phyloP scores from a whole-genome alignment of 1,284 basidiomycete genomes.

The Cutaneotrichosporon sp. region DNA sequence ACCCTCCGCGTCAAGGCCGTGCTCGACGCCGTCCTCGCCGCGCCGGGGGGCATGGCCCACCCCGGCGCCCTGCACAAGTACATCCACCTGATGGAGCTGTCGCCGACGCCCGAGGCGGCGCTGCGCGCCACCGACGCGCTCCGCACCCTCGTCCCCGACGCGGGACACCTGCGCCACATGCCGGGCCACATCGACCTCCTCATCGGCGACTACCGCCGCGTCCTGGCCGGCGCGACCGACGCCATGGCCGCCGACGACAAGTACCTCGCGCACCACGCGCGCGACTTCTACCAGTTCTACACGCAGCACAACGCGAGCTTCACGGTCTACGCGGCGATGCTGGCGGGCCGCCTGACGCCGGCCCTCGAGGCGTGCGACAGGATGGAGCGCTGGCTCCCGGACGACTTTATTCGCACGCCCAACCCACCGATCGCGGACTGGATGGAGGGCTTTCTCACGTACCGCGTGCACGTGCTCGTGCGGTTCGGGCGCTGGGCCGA shows the following conservation, averaged over 20 bases:
- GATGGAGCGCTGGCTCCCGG: slow-evolving; percentile 37
- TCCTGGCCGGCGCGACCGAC: slow-evolving; percentile 34
- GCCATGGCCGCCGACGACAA: slow-evolving; percentile 42
- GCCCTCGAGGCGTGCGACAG: slow-evolving; percentile 34
- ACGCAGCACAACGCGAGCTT: slow-evolving; percentile 45
- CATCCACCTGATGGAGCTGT: slow-evolving; percentile 49
- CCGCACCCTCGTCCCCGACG: slow-evolving; percentile 40
- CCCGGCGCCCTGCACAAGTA: slow-evolving; percentile 47
- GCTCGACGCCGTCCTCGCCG: slow-evolving; percentile 31
- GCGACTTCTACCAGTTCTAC: slow-evolving; percentile 44
- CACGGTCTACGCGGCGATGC: slow-evolving; percentile 47
- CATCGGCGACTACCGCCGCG: slow-evolving; percentile 46
- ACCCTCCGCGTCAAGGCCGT: slow-evolving; percentile 34
- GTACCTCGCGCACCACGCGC: slow-evolving; percentile 26
- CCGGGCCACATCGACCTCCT: slow-evolving; percentile 47
- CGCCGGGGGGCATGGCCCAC: slow-evolving; percentile 25
- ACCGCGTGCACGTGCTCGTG: slow-evolving; percentile 40
- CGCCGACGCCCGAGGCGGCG: slow-evolving; percentile 38
- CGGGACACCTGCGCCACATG: slow-evolving; percentile 48
- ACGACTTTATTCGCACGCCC: slow-evolving; percentile 30
- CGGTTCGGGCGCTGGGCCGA: slow-evolving; percentile 48
- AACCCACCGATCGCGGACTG: slow-evolving; percentile 39
- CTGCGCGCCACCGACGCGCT: slow-evolving; percentile 37
- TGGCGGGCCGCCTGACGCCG: slow-evolving; percentile 38
- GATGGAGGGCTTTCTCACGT: slow-evolving; percentile 39